A percentile compares a stretch with the other conserved stretches of the same genome.
Conservation (phyloP, 306 rosid genomes). For the Trifolium pratense region DNA sequence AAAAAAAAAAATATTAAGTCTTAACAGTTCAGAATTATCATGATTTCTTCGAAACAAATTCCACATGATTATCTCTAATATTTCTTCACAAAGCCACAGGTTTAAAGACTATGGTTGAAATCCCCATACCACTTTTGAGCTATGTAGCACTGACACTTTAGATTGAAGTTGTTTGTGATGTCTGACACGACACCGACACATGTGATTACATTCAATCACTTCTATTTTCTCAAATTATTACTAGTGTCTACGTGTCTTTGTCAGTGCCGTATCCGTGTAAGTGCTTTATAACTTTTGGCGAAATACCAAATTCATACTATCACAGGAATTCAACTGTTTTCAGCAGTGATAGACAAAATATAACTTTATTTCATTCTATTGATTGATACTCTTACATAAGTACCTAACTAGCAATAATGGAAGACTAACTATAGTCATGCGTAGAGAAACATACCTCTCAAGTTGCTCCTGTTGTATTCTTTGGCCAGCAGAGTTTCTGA, state of each 20-base stretch:
- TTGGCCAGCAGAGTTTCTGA: constrained; percentile 52
- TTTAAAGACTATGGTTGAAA: constrained; percentile 16
- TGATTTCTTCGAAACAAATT: constrained; percentile 37
- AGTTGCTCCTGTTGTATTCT: constrained; percentile 60
- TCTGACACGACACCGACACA: too few relatives aligned
- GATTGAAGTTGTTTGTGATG: too few relatives aligned
- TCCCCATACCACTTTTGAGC: background rate
- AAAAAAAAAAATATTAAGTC: constrained; percentile 33
- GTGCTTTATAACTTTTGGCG: too few relatives aligned
- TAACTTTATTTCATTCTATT: constrained; percentile 1
- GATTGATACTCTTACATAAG: constrained; percentile 22
- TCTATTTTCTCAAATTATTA: too few relatives aligned
- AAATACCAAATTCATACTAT: background rate
- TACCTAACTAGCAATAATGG: constrained; percentile 10
- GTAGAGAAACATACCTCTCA: constrained; percentile 54
- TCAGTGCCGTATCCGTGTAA: too few relatives aligned
- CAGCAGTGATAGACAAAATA: constrained; percentile 14
- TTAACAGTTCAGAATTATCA: constrained; percentile 16
- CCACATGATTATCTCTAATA: constrained; percentile 21
- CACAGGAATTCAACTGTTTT: background rate
- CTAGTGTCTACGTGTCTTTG: too few relatives aligned
- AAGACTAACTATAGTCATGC: constrained; percentile 25
- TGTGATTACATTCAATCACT: too few relatives aligned
- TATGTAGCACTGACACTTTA: background rate
- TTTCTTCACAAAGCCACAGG: constrained; percentile 2